Base-by-base conservation (phyloP, 2,329 filamentous ascomycete genomes). In the Exophiala bonariae region DNA sequence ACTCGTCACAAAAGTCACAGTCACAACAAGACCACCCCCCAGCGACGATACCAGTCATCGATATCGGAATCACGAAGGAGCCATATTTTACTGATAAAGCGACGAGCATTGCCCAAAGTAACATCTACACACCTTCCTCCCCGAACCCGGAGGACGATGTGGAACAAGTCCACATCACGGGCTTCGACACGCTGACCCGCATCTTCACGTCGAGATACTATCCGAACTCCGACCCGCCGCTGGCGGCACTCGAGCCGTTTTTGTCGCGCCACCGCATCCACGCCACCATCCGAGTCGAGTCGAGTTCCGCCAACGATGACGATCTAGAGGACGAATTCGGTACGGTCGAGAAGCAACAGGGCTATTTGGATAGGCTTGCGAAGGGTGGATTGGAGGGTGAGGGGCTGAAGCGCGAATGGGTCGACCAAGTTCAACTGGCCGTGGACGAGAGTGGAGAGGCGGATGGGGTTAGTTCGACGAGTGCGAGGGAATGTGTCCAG, bases 201-300 rank as follows among this genome's bases (percentile, higher is more conserved):
- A 72, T 76, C 41, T 71, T 76, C 56, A 64, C 75, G 52, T 54
- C 69, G 4, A 75, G 74, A 51, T 76, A 76, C 54, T 76, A 76
- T 41, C 70, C 72, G 2, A 37, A 50, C 28, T 68, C 70, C 7
- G 58, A 66, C 7, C 66, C 73, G 42, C 72, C 64, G 3, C 58
- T 76, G 14, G 56, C 64, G 28, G 69, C 69, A 2, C 50, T 76
- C 26, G 63, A 58, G 10, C 64, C 66, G 1, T 70, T 76, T 30
- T 65, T 76, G 20, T 62, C 61, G 3, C 63, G 65, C 35, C 71
- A 76, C 54, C 62, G 68, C 7, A 54, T 76, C 30, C 59, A 71
- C 23, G 73, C 73, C 34, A 71, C 20, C 61, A 71, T 62, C 62
- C 72, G 30, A 63, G 67, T 34, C 28, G 52, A 55, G n/a, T 20